Conservation (phyloP, 345 rosid genomes). For the Garcia nutans region DNA sequence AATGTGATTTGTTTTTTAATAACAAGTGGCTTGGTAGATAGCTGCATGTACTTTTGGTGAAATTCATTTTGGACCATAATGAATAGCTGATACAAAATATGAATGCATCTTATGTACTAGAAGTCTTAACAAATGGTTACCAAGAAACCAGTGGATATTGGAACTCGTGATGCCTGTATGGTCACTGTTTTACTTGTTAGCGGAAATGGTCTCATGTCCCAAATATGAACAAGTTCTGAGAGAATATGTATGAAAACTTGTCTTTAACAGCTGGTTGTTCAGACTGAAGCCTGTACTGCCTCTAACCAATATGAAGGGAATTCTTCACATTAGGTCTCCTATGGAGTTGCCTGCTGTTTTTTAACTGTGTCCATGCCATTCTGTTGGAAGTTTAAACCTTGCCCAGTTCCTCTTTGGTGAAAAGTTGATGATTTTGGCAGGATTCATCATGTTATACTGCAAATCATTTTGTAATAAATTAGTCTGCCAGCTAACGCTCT, state of each 20-base stretch:
- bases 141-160: not conserved
- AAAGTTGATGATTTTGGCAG: not conserved
- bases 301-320: not conserved
- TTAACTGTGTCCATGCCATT: not conserved
- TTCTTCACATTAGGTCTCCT: not conserved
- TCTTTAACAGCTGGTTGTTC: not conserved
- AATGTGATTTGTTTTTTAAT: not conserved
- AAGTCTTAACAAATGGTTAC: not conserved
- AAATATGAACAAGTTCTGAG: not conserved
- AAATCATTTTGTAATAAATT: not conserved
- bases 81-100: not conserved
- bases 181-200: not conserved
- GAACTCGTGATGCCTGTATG: not conserved
- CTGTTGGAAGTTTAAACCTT: not conserved
- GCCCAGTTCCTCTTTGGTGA: not conserved
- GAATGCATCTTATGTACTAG: not conserved
- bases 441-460: not conserved
- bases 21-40: not conserved
- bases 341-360: not conserved
- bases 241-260: not conserved
- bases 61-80: not conserved
- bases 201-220: not conserved
- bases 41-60: not conserved
- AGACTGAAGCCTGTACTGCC: not conserved
- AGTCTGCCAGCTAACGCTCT: not conserved